Evolutionary conservation across 179 eudicot genomes (phyloP).

Genomic region (Drosera spatulata): DNA sequence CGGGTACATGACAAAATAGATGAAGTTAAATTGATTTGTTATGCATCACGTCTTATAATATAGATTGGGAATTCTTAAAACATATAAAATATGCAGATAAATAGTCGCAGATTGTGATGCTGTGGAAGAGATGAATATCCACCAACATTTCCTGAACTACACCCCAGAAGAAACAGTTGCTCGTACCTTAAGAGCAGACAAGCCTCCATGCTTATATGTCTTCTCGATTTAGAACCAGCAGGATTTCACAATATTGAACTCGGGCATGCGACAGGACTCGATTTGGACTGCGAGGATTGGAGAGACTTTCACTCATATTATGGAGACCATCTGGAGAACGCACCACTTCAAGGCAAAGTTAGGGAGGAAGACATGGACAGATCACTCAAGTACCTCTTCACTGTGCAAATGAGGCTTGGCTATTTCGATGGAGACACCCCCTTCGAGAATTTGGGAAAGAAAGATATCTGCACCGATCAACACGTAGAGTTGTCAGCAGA

Average conservation of each 20-base stretch:
- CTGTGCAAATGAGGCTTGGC: constrained; percentile 33
- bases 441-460: constrained; percentile 5
- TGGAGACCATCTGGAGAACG: constrained; percentile 5
- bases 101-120: constrained; percentile 40
- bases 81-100: constrained; percentile 9
- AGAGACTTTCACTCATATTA: constrained; percentile 8
- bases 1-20: constrained; percentile 11
- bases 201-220: not conserved
- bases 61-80: too few species aligned
- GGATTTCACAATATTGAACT: too few species aligned
- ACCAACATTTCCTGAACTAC: constrained; percentile 11
- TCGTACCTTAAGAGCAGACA: constrained; percentile 29
- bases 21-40: too few species aligned
- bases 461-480: constrained; percentile 13
- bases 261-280: constrained; percentile 17
- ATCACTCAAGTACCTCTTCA: constrained; percentile 18
- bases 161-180: constrained; percentile 27
- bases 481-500: constrained; percentile 17
- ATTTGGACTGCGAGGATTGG: constrained; percentile 24
- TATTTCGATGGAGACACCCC: constrained; percentile 30
- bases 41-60: too few species aligned
- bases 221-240: too few species aligned
- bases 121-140: constrained; percentile 12
- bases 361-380: constrained; percentile 19
- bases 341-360: constrained; percentile 17